Conservation (phyloP, 1,284 basidiomycete species). For the Austropuccinia psidii region DNA sequence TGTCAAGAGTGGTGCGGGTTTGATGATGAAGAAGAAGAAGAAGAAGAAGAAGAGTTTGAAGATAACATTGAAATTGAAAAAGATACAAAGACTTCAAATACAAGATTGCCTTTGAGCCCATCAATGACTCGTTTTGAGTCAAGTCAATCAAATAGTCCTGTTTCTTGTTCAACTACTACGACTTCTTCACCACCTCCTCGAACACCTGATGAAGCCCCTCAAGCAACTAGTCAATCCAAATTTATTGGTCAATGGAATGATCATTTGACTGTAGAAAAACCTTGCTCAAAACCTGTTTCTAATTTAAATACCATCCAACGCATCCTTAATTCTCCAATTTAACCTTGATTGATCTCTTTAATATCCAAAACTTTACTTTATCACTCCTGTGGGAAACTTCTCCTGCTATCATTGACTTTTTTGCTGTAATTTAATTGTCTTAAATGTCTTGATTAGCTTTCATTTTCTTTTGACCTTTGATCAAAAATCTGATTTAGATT, state of each 20-base stretch:
- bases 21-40: background rate
- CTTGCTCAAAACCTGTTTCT: background rate
- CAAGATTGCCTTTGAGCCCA: background rate
- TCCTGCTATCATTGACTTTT: background rate
- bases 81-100: background rate
- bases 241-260: no score
- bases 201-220: conserved; percentile 5
- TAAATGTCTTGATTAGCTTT: background rate
- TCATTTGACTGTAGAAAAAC: background rate
- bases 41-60: background rate
- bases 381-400: no score
- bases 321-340: conserved; percentile 14
- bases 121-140: background rate
- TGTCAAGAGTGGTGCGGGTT: conserved; percentile 19
- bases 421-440: background rate
- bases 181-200: conserved; percentile 3
- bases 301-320: background rate
- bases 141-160: conserved; percentile 11
- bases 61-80: background rate
- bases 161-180: conserved; percentile 15
- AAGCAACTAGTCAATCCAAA: background rate
- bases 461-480: no score
- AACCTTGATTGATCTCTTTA: no score
- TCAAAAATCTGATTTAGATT: no score
- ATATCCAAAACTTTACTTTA: no score